Percentiles rank a stretch among this genome's conserved stretches.
Evolutionary conservation across 805 yeast genomes (phyloP).

Genomic region (Lipomyces anomalus): DNA sequence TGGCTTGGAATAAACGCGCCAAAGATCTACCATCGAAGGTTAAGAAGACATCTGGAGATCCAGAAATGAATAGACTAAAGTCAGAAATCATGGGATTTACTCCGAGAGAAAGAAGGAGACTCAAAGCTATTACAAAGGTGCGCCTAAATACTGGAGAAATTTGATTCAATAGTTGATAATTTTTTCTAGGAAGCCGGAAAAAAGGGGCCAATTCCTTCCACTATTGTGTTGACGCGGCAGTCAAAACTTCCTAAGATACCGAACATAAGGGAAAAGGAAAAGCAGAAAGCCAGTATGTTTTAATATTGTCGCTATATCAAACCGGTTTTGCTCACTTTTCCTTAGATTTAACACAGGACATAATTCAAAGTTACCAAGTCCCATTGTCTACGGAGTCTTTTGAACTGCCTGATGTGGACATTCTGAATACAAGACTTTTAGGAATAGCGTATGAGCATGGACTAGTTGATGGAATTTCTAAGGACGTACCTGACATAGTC

Average conservation of each 20-base stretch:
- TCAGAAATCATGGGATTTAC: slow-evolving; percentile 83
- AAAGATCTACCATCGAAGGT: slow-evolving; percentile 45
- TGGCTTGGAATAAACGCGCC: slow-evolving; percentile 46
- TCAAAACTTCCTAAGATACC: slow-evolving; percentile 82
- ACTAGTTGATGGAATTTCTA: slow-evolving; percentile 68
- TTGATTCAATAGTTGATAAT: background rate
- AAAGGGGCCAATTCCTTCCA: slow-evolving; percentile 42
- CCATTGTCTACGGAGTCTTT: slow-evolving; percentile 71
- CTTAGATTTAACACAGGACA: slow-evolving; percentile 79
- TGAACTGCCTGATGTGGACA: slow-evolving; percentile 76
- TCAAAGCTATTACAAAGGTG: slow-evolving; percentile 62
- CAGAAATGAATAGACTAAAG: slow-evolving; percentile 77
- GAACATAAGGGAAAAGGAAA: slow-evolving; percentile 41
- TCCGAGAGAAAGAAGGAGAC: slow-evolving; percentile 73
- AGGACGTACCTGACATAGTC: slow-evolving; percentile 72
- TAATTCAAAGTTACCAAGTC: slow-evolving; percentile 75
- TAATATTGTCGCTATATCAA: background rate
- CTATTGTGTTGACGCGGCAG: slow-evolving; percentile 36
- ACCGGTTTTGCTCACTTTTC: background rate
- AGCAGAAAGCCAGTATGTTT: slow-evolving; percentile 22
- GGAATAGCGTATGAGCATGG: slow-evolving; percentile 91
- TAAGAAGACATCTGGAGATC: slow-evolving; percentile 33
- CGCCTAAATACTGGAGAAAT: background rate
- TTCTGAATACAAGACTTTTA: slow-evolving; percentile 59
- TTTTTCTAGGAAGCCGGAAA: slow-evolving; percentile 62